These are phyloP conservation scores for Tillandsia leiboldiana DNA, from an alignment of 176 grass and related monocot genomes.

Conservation along the genomic window DNA sequence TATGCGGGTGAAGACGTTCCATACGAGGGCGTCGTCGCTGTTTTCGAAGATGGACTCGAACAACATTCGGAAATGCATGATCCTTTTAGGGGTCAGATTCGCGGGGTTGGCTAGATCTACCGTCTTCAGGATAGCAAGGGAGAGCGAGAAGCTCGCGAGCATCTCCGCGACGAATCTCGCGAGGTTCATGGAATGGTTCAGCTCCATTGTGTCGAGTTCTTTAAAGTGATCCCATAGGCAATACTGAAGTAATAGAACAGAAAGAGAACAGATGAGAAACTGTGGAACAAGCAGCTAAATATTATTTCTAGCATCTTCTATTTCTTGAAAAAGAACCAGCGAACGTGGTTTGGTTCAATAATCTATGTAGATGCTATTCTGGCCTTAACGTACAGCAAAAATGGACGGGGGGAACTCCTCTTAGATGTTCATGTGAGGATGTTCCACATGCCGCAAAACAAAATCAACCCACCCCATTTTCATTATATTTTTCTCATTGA, in stretches of 20 bases:
- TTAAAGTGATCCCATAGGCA: constrained; percentile 94
- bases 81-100: constrained; percentile 42
- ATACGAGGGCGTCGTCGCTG: constrained; percentile 44
- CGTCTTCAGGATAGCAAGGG: constrained; percentile 59
- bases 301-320: too few relatives aligned
- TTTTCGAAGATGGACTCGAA: constrained; percentile 65
- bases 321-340: too few relatives aligned
- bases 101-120: constrained; percentile 53
- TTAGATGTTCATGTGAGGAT: too few relatives aligned
- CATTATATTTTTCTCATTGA: too few relatives aligned
- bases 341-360: too few relatives aligned
- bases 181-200: constrained; percentile 63
- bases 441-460: too few relatives aligned
- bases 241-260: constrained; percentile 40
- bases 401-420: too few relatives aligned
- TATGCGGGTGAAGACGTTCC: constrained; percentile 76
- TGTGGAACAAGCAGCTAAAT: not conserved
- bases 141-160: constrained; percentile 60
- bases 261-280: constrained; percentile 8
- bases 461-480: too few relatives aligned
- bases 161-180: constrained; percentile 73
- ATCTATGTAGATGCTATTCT: too few relatives aligned
- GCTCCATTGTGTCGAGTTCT: constrained; percentile 69
- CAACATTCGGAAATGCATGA: constrained; percentile 62
- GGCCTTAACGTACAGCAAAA: too few relatives aligned